Conservation (phyloP, 352 stramenopile species). For the Plasmopara viticola region DNA sequence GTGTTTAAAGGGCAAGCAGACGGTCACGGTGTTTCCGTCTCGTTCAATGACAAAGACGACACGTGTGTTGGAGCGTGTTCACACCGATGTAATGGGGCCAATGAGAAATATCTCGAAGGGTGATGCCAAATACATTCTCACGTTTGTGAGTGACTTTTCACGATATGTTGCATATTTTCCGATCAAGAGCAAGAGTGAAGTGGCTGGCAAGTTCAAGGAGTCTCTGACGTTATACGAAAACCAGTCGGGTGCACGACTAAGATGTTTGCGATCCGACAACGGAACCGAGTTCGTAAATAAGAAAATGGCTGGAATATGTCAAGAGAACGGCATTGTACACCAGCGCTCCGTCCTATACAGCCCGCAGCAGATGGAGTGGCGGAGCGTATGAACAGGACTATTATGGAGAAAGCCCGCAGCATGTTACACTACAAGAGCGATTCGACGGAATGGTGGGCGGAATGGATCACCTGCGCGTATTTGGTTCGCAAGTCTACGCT, state of each 20-base stretch:
- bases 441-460: no score
- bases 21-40: neutral
- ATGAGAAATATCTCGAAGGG: neutral
- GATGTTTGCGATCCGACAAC: neutral
- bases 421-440: no score
- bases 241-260: no score
- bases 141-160: neutral
- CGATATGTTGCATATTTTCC: neutral
- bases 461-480: no score
- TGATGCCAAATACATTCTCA: neutral
- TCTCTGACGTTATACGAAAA: no score
- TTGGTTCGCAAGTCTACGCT: no score
- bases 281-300: constrained; percentile 1
- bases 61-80: neutral
- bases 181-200: no score
- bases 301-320: neutral
- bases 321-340: neutral
- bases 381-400: no score
- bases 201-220: no score
- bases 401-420: no score
- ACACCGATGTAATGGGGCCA: neutral
- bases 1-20: neutral
- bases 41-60: neutral
- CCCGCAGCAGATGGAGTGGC: no score
- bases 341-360: no score